Conservation (phyloP, 495 filamentous ascomycete species). For the Lophium mytilinum region DNA sequence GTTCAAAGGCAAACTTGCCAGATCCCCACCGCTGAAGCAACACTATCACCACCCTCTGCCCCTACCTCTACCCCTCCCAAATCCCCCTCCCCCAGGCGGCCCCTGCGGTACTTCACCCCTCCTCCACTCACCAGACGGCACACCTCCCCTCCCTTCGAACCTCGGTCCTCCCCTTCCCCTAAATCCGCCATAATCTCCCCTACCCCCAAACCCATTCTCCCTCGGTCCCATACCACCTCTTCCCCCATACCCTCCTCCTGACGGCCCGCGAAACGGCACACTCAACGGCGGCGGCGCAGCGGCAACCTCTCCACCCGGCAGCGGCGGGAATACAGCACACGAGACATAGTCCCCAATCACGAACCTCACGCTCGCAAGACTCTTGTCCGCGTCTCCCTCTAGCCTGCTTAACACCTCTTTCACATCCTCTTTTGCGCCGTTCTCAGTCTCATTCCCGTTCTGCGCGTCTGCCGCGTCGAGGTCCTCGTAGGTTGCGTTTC, state of each 20-base stretch:
- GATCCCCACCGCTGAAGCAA: too few species aligned
- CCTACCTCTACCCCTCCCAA: slow-evolving; percentile 33
- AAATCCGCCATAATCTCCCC: slow-evolving; percentile 3
- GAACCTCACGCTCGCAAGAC: slow-evolving; percentile 65
- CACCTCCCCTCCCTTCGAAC: slow-evolving; percentile 22
- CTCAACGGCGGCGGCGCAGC: slow-evolving; percentile 40
- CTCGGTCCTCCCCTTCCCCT: slow-evolving; percentile 36
- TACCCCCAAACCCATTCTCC: slow-evolving; percentile 33
- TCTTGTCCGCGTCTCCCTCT: slow-evolving; percentile 59
- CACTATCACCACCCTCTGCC: slow-evolving; percentile 12
- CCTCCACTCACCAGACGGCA: slow-evolving; percentile 53
- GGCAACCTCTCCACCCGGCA: slow-evolving; percentile 64
- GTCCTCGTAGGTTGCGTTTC: slow-evolving; percentile 35
- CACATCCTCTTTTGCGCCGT: slow-evolving; percentile 6
- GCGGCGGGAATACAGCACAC: slow-evolving; percentile 69
- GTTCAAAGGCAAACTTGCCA: too few species aligned
- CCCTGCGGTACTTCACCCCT: slow-evolving; percentile 50
- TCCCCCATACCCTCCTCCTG: slow-evolving; percentile 28
- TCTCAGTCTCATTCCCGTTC: slow-evolving; percentile 22
- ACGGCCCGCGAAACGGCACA: slow-evolving; percentile 17
- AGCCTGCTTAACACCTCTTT: slow-evolving; percentile 26
- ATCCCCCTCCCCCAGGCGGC: slow-evolving; percentile 20
- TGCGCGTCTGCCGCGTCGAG: slow-evolving; percentile 14
- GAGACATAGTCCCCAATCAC: slow-evolving; percentile 84
- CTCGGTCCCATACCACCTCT: slow-evolving; percentile 26